phyloP scores from a whole-genome alignment of 2,329 filamentous ascomycete species.

The Neopestalotiopsis clavispora region DNA sequence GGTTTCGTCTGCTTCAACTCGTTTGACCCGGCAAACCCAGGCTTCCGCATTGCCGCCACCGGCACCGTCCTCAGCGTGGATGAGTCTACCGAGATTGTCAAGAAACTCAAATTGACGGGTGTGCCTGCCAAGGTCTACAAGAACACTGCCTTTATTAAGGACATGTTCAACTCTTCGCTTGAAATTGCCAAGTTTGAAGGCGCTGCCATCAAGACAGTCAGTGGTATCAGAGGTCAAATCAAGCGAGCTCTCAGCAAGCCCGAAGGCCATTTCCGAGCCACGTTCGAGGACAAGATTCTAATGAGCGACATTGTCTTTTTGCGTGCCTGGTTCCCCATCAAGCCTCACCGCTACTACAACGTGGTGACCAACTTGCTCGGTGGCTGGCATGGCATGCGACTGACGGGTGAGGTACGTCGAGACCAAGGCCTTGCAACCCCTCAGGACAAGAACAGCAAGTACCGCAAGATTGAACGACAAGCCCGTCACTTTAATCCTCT shows the following conservation, averaged over 20 bases:
- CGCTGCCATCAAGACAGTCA: conserved; percentile 93
- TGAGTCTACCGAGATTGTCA: conserved; percentile 95
- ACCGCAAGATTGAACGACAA: conserved; percentile 71
- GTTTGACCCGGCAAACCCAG: conserved; percentile 81
- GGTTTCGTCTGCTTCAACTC: conserved; percentile 94
- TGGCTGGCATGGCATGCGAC: conserved; percentile 87
- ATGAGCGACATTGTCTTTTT: conserved; percentile 97
- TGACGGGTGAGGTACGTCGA: conserved; percentile 89
- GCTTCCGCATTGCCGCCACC: conserved; percentile 93
- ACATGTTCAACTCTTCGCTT: conserved; percentile 93
- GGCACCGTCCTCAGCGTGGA: conserved; percentile 94
- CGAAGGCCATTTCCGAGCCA: conserved; percentile 94
- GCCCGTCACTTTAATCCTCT: conserved; percentile 80
- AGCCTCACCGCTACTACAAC: conserved; percentile 96
- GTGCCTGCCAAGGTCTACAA: conserved; percentile 98
- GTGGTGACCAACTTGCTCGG: conserved; percentile 91
- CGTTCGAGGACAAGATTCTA: conserved; percentile 97
- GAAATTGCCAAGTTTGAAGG: conserved; percentile 98
- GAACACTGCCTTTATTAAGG: conserved; percentile 75
- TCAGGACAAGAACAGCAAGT: conserved; percentile 81
- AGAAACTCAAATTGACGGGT: conserved; percentile 97
- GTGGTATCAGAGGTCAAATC: conserved; percentile 94
- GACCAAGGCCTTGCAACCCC: conserved; percentile 78
- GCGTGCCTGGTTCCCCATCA: conserved; percentile 94
- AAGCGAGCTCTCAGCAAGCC: conserved; percentile 93